phyloP scores from a whole-genome alignment of 2,329 filamentous ascomycete genomes.

The Epichloe scottii region DNA sequence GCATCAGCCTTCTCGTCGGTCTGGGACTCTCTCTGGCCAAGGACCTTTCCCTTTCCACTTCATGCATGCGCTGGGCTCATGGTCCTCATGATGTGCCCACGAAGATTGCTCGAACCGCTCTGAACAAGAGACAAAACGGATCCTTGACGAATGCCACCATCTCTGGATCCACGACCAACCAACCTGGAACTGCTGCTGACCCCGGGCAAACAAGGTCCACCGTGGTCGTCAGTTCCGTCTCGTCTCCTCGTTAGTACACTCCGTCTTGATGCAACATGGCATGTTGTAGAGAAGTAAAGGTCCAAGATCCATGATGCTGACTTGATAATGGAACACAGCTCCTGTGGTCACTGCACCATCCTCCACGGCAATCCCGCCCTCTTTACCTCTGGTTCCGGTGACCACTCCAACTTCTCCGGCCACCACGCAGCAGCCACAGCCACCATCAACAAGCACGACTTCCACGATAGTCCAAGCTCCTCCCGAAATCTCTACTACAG shows the following conservation, averaged over 20 bases:
- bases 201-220: background rate
- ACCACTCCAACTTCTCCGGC: background rate
- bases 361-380: background rate
- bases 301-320: background rate
- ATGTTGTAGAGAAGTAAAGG: no score
- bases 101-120: background rate
- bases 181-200: background rate
- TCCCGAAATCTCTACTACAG: background rate
- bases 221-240: background rate
- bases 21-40: slow-evolving; percentile 11
- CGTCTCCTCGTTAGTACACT: background rate
- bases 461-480: slow-evolving; percentile 5
- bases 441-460: background rate
- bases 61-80: slow-evolving; percentile 1
- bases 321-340: background rate
- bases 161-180: background rate
- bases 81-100: background rate
- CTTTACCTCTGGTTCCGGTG: background rate
- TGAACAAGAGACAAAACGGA: slow-evolving; percentile 4
- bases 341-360: background rate
- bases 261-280: background rate
- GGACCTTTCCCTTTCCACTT: background rate
- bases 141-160: slow-evolving; percentile 1
- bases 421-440: background rate
- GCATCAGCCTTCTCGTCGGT: slow-evolving; percentile 16